Conservation (phyloP, 2,329 filamentous ascomycete genomes). For the Xylaria multiplex region DNA sequence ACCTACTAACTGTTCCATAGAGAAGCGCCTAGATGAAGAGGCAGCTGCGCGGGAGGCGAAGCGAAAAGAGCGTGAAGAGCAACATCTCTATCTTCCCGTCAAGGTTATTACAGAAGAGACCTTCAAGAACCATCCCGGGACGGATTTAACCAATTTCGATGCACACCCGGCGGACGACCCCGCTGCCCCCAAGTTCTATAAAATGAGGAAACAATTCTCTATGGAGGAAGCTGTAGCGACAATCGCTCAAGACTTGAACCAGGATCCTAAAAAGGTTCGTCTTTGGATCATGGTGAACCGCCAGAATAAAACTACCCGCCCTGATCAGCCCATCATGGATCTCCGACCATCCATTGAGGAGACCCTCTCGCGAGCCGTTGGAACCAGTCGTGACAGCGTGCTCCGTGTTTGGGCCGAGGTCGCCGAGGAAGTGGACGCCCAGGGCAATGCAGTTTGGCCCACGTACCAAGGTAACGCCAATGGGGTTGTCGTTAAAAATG, state of each 20-base stretch:
- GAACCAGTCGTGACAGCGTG: constrained; percentile 71
- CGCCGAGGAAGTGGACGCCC: constrained; percentile 70
- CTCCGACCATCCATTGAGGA: constrained; percentile 81
- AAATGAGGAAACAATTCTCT: constrained; percentile 77
- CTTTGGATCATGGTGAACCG: constrained; percentile 99
- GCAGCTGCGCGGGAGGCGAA: constrained; percentile 77
- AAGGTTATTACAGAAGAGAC: constrained; percentile 84
- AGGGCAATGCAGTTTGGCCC: constrained; percentile 79
- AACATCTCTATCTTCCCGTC: constrained; percentile 89
- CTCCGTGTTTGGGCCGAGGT: constrained; percentile 90
- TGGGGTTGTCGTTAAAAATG: constrained; percentile 66
- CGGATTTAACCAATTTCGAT: constrained; percentile 81
- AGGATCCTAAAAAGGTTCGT: constrained; percentile 76
- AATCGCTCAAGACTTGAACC: constrained; percentile 75
- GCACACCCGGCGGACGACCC: constrained; percentile 64
- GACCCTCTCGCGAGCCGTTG: constrained; percentile 60
- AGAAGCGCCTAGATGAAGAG: constrained; percentile 83
- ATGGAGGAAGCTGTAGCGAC: constrained; percentile 77
- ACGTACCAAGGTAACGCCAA: constrained; percentile 68
- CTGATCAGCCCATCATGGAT: constrained; percentile 87
- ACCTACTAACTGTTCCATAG: constrained; percentile 52
- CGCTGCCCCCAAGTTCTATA: constrained; percentile 76
- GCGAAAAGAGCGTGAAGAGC: constrained; percentile 90
- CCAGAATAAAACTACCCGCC: constrained; percentile 94
- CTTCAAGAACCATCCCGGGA: constrained; percentile 83